Conservation (phyloP, 2,329 filamentous ascomycete species). For the Juglanconis oblonga region DNA sequence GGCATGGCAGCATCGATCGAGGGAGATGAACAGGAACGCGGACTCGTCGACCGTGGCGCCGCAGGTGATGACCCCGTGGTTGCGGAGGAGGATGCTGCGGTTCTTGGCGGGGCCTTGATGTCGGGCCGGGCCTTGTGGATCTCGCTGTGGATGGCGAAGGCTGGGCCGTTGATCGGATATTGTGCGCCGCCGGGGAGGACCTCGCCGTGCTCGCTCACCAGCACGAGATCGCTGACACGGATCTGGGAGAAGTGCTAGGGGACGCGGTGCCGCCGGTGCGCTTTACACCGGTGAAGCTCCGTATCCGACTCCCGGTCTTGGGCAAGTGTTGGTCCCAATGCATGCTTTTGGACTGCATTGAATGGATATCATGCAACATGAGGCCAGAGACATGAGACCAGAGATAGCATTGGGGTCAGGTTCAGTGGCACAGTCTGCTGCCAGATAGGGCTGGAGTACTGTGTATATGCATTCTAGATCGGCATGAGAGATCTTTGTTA, state of each 20-base stretch:
- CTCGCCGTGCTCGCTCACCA: conserved; percentile 59
- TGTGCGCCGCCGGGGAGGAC: conserved; percentile 62
- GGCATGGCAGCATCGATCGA: conserved; percentile 64
- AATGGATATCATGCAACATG: conserved; percentile 19
- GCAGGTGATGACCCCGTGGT: conserved; percentile 69
- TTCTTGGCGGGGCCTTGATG: conserved; percentile 64
- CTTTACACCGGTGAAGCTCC: not conserved
- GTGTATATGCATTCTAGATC: not conserved
- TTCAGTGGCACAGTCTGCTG: conserved; percentile 16
- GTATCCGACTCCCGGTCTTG: conserved; percentile 2
- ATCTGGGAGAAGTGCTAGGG: conserved; percentile 69
- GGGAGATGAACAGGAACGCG: conserved; percentile 63
- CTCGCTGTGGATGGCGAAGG: conserved; percentile 67
- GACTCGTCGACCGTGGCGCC: conserved; percentile 71
- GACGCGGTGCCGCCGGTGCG: too few relatives aligned
- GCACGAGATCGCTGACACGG: conserved; percentile 65
- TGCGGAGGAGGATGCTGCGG: conserved; percentile 68
- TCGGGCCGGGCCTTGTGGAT: conserved; percentile 64
- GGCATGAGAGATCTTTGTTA: not conserved
- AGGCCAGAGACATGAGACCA: conserved; percentile 17
- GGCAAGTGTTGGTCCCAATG: conserved; percentile 10
- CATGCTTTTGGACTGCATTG: conserved; percentile 18
- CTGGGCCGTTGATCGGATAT: conserved; percentile 67
- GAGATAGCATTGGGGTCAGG: conserved; percentile 16
- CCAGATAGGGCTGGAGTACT: conserved; percentile 13